phyloP scores from a whole-genome alignment of 495 filamentous ascomycete genomes.

The Penicillium chermesinum region DNA sequence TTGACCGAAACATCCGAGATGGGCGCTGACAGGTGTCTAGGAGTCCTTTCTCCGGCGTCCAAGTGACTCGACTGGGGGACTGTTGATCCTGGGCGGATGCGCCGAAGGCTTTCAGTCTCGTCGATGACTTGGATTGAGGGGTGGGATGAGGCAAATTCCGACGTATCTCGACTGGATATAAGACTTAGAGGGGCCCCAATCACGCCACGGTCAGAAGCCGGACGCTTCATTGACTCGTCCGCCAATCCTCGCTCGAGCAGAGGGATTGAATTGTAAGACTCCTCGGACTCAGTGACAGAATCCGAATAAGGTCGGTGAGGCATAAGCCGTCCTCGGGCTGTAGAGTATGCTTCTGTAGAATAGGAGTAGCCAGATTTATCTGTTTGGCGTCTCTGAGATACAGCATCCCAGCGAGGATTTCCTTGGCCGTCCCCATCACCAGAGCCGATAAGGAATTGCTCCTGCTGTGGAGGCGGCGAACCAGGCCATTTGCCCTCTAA shows the following conservation, averaged over 20 bases:
- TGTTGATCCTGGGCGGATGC: conserved; percentile 44
- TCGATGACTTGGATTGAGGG: conserved; percentile 52
- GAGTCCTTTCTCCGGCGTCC: conserved; percentile 10
- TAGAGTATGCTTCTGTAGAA: conserved; percentile 7
- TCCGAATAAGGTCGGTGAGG: conserved; percentile 35
- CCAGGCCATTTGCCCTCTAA: conserved; percentile 77
- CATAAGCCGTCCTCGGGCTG: conserved; percentile 24
- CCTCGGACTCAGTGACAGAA: conserved; percentile 50
- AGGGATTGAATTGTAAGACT: conserved; percentile 73
- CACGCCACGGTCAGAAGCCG: conserved; percentile 11
- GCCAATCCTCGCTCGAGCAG: conserved; percentile 68
- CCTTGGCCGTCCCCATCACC: conserved; percentile 1
- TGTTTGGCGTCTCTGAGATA: conserved; percentile 23
- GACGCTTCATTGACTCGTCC: conserved; percentile 49
- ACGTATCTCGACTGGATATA: conserved; percentile 24
- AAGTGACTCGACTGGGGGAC: conserved; percentile 30
- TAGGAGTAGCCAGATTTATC: conserved; percentile 23
- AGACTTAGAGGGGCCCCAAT: conserved; percentile 21
- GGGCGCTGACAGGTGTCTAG: conserved; percentile 56
- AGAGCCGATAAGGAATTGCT: not conserved
- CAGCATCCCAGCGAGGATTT: conserved; percentile 10
- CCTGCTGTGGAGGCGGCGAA: conserved; percentile 6
- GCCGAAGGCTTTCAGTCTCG: conserved; percentile 52
- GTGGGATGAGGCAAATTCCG: conserved; percentile 37
- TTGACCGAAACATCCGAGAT: conserved; percentile 79